Base-by-base conservation (phyloP, 1,284 basidiomycete genomes). In the Pseudozyma hubeiensis region DNA sequence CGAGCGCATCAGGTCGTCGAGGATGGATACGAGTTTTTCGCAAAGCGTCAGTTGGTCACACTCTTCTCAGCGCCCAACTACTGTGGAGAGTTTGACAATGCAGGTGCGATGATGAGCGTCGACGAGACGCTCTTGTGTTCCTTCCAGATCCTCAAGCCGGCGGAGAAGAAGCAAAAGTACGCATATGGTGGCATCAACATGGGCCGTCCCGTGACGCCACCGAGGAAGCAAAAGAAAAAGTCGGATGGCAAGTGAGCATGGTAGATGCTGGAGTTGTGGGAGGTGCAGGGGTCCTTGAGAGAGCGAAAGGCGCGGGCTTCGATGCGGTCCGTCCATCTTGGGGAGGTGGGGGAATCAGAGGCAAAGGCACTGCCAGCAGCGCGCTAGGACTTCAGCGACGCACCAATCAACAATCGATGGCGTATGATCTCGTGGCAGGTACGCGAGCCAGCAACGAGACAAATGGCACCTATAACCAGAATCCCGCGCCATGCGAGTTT, bases 21-120 rank as follows among this genome's bases (percentile, higher is more conserved):
- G 85, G 96, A 99, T 79, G 96, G 96, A 31, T 99, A 98, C 86
- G 96, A 99, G 85, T 99, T 99, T 87, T 99, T 98, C 82, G 95
- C 95, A 57, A 97, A 98, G 87, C 89, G 96, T 77, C 94, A 97
- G 87, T 87, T 99, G 75, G 96, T 99, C 76, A 99, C 96, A 17
- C 86, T 99, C 46, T 99, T 99, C 88, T 96, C 93, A 16, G 96
- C 96, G 61, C 97, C 96, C 65, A 98, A 97, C 88, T 97, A 97
- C 85, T 97, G 93, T 84, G 94, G 93, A 81, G 93, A 97, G 81
- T 99, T 99, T 83, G 97, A 99, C 87, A 99, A 99, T 85, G 95
- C 95, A 16, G 96, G 96, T 43, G 96, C 96, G 31, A 98, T 99
- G 96, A 99, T 99, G 97, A 95, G 93, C 83, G 97, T 99, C 55